Conservation (phyloP, 192 early-diverging fungal species). For the Coemansia sp. region DNA sequence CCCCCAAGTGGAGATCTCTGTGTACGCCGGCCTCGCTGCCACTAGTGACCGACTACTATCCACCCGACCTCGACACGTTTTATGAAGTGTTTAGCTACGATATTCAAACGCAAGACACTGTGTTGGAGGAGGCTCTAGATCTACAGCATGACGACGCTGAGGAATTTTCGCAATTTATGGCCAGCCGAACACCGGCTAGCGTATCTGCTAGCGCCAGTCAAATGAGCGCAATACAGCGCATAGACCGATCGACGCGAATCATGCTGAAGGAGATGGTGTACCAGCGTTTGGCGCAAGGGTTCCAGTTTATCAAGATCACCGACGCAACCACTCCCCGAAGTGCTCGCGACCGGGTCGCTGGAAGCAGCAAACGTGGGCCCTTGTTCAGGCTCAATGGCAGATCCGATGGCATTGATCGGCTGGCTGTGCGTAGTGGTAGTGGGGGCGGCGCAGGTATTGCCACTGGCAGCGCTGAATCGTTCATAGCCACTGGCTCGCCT, state of each 20-base stretch:
- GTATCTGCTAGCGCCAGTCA: neutral
- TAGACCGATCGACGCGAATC: conserved; percentile 46
- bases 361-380: neutral
- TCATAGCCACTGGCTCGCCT: neutral
- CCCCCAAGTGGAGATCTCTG: conserved; percentile 85
- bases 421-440: conserved; percentile 2
- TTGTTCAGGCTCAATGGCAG: conserved; percentile 12
- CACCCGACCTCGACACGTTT: conserved; percentile 60
- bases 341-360: neutral
- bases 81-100: conserved; percentile 72
- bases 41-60: conserved; percentile 83
- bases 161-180: conserved; percentile 42
- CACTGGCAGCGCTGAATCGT: neutral
- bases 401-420: neutral
- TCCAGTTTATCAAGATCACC: conserved; percentile 74
- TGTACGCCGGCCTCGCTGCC: conserved; percentile 93
- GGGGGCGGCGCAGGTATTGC: neutral
- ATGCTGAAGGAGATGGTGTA: conserved; percentile 83
- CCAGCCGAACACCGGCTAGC: conserved; percentile 4
- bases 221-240: conserved; percentile 12
- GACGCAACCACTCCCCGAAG: neutral
- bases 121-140: conserved; percentile 13
- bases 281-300: conserved; percentile 91
- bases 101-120: conserved; percentile 32
- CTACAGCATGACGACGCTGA: conserved; percentile 19